A percentile compares a stretch with the other conserved stretches of the same genome.
Conservation (phyloP, 805 yeast genomes). For the Blastobotrys americana region DNA sequence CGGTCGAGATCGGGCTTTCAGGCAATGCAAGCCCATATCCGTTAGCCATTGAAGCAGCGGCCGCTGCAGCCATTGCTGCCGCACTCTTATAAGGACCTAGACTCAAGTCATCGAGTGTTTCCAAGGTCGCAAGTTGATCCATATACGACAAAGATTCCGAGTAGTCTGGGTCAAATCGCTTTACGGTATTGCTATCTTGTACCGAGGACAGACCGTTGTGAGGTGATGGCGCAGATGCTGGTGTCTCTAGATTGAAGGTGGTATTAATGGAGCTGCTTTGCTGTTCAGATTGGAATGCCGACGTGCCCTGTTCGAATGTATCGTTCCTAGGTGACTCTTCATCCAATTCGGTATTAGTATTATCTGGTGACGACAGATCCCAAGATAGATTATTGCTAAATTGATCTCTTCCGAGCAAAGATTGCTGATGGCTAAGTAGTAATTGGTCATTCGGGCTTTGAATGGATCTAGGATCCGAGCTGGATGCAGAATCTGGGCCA, state of each 20-base stretch:
- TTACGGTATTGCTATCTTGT: background rate
- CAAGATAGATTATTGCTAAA: no score
- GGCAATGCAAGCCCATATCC: constrained; percentile 1
- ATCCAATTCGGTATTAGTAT: background rate
- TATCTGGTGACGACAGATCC: background rate
- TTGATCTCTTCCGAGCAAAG: no score
- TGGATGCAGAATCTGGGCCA: background rate
- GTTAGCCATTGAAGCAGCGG: constrained; percentile 14
- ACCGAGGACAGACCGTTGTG: background rate
- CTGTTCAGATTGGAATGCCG: background rate
- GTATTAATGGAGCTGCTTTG: background rate
- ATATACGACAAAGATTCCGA: constrained; percentile 4
- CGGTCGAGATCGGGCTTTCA: constrained; percentile 3
- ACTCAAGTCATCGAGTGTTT: constrained; percentile 4
- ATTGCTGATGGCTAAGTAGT: no score
- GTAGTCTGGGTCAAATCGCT: constrained; percentile 1
- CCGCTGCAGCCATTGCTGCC: constrained; percentile 18
- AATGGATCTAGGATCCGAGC: background rate
- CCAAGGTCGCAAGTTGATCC: constrained; percentile 1
- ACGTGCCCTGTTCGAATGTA: background rate
- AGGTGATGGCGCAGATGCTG: background rate
- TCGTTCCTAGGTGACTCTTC: background rate
- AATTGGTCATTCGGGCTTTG: no score
- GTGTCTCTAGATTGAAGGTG: background rate
- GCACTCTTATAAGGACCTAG: constrained; percentile 14